Percentiles rank a stretch among this genome's conserved stretches.
Conservation (phyloP, 2,329 filamentous ascomycete species). For the Aspergillus fijiensis region DNA sequence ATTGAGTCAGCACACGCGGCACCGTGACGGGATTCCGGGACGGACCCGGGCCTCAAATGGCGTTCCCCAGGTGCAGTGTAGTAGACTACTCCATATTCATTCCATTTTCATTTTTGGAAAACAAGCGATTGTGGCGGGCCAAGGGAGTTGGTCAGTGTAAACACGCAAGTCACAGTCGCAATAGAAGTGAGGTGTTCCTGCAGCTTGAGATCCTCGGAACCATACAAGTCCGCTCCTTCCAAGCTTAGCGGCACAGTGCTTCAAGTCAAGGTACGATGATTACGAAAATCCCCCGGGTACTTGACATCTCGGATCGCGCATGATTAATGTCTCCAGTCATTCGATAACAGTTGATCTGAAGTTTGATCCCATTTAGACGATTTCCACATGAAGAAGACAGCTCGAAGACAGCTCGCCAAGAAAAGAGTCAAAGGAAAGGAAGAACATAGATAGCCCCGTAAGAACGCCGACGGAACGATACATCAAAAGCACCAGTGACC, state of each 20-base stretch:
- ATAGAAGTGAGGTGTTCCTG: no score
- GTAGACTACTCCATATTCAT: not conserved
- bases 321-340: not conserved
- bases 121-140: not conserved
- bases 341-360: constrained; percentile 2
- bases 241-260: no score
- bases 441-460: constrained; percentile 15
- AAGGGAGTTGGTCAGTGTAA: no score
- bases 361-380: constrained; percentile 10
- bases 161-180: no score
- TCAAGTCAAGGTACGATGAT: no score
- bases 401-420: constrained; percentile 20
- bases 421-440: not conserved
- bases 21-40: no score
- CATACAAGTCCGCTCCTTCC: no score
- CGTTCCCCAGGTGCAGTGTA: no score
- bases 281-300: no score
- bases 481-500: constrained; percentile 12
- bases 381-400: constrained; percentile 19
- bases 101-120: not conserved
- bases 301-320: not conserved
- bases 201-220: no score
- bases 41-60: no score
- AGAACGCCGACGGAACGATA: constrained; percentile 25
- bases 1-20: not conserved